Evolutionary conservation across 2,329 filamentous ascomycete species (phyloP), one percentile per base, ranked within the genome.

Genomic region (Ophiosphaerella narmari): DNA sequence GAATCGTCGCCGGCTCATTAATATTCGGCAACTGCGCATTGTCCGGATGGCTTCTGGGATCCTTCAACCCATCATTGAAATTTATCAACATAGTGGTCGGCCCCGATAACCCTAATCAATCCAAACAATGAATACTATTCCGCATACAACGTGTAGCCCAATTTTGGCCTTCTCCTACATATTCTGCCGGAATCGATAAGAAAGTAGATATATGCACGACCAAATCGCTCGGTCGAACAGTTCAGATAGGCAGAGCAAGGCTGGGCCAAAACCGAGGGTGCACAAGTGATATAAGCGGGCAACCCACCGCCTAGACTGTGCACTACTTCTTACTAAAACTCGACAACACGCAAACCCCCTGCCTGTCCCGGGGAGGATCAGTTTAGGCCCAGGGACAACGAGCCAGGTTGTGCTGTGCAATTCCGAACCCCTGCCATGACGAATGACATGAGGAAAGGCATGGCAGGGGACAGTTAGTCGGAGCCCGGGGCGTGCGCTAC

Each of bases 1-100:
- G 31, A 2, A 71, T 61, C 1, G 69, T 73, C 23, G 62, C 62
- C 1, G 65, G 62, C 24, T 59, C 57, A 21, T 73, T 73, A 24
- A 62, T 36, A 5, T 62, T 45, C 7, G 70, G 68, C 7, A 69
- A 36, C 40, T 70, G 44, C 16, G 65, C 58, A 48, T 70, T 68
- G 29, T 65, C 59, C 2, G 67, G 64, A 43, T 63, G 55, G n/a
- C 43, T 33, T 21, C 34, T 52, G 16, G 59, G 59, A 34, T 59
- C 44, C 7, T 12, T 4, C 1, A 29, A 11, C 11, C 26, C 26
- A 29, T 7, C 29, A 18, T 14, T 21, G 18, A 21, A 21, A 4
- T 21, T 21, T 4, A 21, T 21, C 4, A 21, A 21, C 18, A 21
- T 21, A 21, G 4, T 21, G 18, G 18, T 21, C 18, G 4, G 4